phyloP scores from a whole-genome alignment of 2,329 filamentous ascomycete species.

The Arthrinium phaeospermum region DNA sequence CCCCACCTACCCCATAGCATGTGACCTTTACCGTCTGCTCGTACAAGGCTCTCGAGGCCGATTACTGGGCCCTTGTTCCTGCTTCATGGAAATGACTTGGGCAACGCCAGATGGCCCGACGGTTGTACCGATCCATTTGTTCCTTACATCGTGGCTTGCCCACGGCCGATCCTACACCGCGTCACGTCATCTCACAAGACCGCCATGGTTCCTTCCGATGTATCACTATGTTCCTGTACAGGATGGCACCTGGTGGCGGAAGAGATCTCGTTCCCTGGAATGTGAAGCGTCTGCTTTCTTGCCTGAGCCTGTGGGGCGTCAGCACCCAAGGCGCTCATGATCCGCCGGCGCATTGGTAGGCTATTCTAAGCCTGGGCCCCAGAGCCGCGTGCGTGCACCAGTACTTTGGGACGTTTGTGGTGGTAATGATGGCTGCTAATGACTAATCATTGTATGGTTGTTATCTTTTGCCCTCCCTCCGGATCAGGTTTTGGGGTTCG shows the following conservation, averaged over 20 bases:
- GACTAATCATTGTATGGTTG: not conserved
- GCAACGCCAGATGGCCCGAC: not conserved
- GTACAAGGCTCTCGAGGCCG: not conserved
- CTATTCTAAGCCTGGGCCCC: not conserved
- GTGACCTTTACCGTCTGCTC: not conserved
- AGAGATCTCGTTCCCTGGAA: not conserved
- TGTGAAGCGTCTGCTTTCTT: not conserved
- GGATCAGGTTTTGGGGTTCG: not conserved
- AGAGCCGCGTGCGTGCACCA: not conserved
- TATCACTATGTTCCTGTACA: not conserved
- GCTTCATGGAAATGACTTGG: not conserved
- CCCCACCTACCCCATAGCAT: not conserved
- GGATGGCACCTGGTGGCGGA: not conserved
- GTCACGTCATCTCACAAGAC: not conserved
- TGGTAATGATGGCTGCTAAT: too few relatives aligned
- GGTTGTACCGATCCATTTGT: not conserved
- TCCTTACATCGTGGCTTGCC: conserved; percentile 13
- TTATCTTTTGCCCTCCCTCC: not conserved
- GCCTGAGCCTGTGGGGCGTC: not conserved
- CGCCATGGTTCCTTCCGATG: not conserved
- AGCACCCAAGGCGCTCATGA: not conserved
- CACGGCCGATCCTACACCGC: not conserved
- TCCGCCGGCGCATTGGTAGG: not conserved
- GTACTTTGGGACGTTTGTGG: not conserved
- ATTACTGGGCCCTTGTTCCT: not conserved